Conservation (phyloP, 352 stramenopile species). For the Blastocystis sp. region DNA sequence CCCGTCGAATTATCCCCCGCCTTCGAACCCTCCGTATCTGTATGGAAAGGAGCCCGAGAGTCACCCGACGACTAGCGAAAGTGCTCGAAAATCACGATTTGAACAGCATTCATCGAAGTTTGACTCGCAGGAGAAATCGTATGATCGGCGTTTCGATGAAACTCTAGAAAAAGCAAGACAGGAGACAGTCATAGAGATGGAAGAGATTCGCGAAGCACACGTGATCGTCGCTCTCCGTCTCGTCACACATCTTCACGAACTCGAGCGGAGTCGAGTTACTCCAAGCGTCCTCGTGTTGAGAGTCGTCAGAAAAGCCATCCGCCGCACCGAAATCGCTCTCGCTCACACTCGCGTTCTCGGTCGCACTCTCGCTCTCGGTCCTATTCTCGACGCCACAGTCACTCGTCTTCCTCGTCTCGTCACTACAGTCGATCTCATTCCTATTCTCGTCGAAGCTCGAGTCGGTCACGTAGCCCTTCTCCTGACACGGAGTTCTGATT, state of each 20-base stretch:
- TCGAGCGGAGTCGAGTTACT: neutral
- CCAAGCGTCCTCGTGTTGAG: neutral
- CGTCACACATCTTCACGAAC: neutral
- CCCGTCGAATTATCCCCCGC: neutral
- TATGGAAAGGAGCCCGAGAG: neutral
- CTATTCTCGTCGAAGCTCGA: neutral
- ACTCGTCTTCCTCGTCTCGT: neutral
- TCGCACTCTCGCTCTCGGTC: neutral
- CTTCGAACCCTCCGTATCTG: neutral
- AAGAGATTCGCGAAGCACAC: neutral
- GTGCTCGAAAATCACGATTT: neutral
- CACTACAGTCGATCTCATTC: neutral
- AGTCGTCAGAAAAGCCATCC: neutral
- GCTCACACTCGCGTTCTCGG: neutral
- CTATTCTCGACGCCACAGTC: neutral
- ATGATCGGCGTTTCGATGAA: neutral
- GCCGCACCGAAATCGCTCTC: neutral
- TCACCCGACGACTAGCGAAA: neutral
- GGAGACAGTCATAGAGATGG: neutral
- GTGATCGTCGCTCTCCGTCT: neutral
- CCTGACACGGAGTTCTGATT: neutral
- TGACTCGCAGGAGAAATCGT: neutral
- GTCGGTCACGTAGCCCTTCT: neutral
- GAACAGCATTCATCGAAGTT: neutral
- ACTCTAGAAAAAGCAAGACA: neutral